Evolutionary conservation across 2,329 filamentous ascomycete species (phyloP).

Genomic region (Didymella glomerata): DNA sequence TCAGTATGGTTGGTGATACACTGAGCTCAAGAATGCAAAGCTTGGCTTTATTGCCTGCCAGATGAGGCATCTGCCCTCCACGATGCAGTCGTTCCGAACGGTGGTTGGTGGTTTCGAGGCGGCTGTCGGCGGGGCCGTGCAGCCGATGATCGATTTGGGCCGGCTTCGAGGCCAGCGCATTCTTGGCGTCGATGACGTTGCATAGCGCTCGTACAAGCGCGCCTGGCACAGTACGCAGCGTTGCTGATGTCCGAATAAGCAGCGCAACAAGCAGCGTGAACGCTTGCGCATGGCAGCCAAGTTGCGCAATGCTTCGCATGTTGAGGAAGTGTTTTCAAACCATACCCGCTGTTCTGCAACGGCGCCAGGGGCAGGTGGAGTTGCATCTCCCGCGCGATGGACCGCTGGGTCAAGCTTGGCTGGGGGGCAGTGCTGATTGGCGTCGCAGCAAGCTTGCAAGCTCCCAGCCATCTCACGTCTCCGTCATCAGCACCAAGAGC

Average conservation of each 20-base stretch:
- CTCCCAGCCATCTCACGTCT: slow-evolving; percentile 19
- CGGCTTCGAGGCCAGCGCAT: slow-evolving; percentile 10
- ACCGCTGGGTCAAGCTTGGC: slow-evolving; percentile 17
- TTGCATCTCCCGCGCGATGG: slow-evolving; percentile 9
- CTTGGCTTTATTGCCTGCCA: slow-evolving; percentile 9
- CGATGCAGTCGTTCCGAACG: not conserved
- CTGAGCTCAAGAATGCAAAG: not conserved
- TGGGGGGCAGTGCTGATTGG: slow-evolving; percentile 21
- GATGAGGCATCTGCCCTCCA: slow-evolving; percentile 12
- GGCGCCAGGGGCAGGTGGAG: slow-evolving; percentile 26
- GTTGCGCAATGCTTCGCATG: slow-evolving; percentile 11
- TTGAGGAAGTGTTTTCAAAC: slow-evolving; percentile 2
- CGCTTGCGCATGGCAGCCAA: slow-evolving; percentile 6
- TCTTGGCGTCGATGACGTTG: slow-evolving; percentile 15
- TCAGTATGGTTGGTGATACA: not conserved
- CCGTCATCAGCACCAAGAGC: slow-evolving; percentile 19
- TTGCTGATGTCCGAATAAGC: slow-evolving; percentile 17
- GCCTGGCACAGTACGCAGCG: not conserved
- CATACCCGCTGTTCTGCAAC: slow-evolving; percentile 23
- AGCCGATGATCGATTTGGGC: slow-evolving; percentile 8
- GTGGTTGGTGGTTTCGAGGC: slow-evolving; percentile 13
- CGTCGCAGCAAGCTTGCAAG: slow-evolving; percentile 13
- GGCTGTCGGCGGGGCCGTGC: slow-evolving; percentile 17
- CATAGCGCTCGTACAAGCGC: not conserved
- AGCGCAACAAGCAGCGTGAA: slow-evolving; percentile 2